Percentiles rank a stretch among this genome's conserved stretches.
phyloP scores from a whole-genome alignment of 208 protist genomes.

The Balamuthia mandrillaris region DNA sequence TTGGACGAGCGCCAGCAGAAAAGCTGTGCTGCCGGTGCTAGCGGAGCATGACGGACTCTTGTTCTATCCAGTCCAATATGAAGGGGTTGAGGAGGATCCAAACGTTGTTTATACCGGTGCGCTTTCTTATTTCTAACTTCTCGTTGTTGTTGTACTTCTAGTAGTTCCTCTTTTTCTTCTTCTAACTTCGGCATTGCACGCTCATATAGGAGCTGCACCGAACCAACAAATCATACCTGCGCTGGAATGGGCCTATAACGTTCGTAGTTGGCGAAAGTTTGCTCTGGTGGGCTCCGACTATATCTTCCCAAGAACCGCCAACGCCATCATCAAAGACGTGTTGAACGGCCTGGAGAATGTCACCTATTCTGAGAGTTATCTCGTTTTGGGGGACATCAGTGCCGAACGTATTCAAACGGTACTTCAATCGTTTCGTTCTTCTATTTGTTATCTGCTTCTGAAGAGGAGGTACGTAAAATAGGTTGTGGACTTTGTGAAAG shows the following conservation, averaged over 20 bases:
- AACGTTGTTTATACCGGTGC: slow-evolving; percentile 16
- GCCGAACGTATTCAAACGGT: too few relatives aligned
- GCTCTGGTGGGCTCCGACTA: not conserved
- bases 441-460: too few relatives aligned
- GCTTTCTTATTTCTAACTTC: not conserved
- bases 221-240: slow-evolving; percentile 14
- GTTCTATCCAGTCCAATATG: slow-evolving; percentile 22
- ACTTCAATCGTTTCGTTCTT: too few relatives aligned
- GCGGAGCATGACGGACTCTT: not conserved
- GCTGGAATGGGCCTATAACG: slow-evolving; percentile 1
- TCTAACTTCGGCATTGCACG: not conserved
- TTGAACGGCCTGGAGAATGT: too few relatives aligned
- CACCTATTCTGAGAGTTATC: too few relatives aligned
- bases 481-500: not conserved
- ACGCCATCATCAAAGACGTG: slow-evolving; percentile 14
- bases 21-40: not conserved
- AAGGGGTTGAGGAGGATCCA: not conserved
- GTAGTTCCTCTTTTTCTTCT: not conserved
- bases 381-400: too few relatives aligned
- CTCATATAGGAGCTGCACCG: not conserved
- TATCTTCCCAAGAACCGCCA: slow-evolving; percentile 13
- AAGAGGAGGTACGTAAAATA: too few relatives aligned
- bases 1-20: slow-evolving; percentile 13
- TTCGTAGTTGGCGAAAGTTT: too few relatives aligned
- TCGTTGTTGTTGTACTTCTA: not conserved